A percentile compares a stretch with the other conserved stretches of the same genome.
Evolutionary conservation across 805 yeast genomes (phyloP).

Genomic region (Priceomyces carsonii): DNA sequence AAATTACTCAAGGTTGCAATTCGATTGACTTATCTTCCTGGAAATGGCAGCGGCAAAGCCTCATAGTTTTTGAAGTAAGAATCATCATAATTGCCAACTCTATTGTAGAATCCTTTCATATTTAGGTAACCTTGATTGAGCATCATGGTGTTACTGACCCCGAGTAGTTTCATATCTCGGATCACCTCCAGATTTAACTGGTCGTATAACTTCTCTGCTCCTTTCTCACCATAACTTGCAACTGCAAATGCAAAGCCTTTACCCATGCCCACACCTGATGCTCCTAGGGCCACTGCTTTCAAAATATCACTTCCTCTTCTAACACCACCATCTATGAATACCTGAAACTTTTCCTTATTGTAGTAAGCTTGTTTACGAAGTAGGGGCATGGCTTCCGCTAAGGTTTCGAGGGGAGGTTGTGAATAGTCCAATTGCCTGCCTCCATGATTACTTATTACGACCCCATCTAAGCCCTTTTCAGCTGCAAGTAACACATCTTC

Average conservation of each 20-base stretch:
- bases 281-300: constrained; percentile 69
- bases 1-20: too few species aligned
- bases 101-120: too few species aligned
- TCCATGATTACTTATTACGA: constrained; percentile 87
- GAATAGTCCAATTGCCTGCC: constrained; percentile 86
- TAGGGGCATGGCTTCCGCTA: constrained; percentile 66
- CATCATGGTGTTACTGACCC: constrained; percentile 60
- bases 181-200: constrained; percentile 68
- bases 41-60: too few species aligned
- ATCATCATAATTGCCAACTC: too few species aligned
- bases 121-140: constrained; percentile 40
- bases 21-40: too few species aligned
- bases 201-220: constrained; percentile 60
- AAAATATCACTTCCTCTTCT: constrained; percentile 67
- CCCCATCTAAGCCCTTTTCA: constrained; percentile 70
- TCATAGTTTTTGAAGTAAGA: too few species aligned
- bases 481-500: constrained; percentile 78
- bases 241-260: constrained; percentile 67
- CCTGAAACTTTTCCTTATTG: constrained; percentile 49
- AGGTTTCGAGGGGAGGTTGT: constrained; percentile 71
- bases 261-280: constrained; percentile 70
- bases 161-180: constrained; percentile 79
- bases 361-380: constrained; percentile 46
- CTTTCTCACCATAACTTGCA: constrained; percentile 62
- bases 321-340: constrained; percentile 69